Conservation (phyloP, 1,284 basidiomycete species). For the Naganishia liquefaciens region DNA sequence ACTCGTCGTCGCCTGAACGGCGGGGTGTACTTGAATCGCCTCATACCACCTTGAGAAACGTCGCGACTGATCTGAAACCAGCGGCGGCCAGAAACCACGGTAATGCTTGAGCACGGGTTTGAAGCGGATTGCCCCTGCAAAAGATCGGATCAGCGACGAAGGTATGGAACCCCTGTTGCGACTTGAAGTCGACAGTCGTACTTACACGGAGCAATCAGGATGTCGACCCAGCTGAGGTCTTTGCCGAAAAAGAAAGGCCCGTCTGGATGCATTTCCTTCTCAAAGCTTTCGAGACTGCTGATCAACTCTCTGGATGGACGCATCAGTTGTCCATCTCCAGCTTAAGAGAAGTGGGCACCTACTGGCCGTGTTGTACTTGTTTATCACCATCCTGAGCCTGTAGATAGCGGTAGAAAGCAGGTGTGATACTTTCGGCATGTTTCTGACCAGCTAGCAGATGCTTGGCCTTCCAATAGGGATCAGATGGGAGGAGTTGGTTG, state of each 20-base stretch:
- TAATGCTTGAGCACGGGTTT: slow-evolving; percentile 69
- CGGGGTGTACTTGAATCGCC: slow-evolving; percentile 63
- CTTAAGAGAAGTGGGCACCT: background rate
- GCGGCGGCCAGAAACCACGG: slow-evolving; percentile 61
- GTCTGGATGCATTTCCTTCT: slow-evolving; percentile 62
- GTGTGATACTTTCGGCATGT: slow-evolving; percentile 65
- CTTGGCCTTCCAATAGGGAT: slow-evolving; percentile 69
- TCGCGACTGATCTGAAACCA: slow-evolving; percentile 53
- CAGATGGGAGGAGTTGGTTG: slow-evolving; percentile 42
- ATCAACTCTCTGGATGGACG: slow-evolving; percentile 57
- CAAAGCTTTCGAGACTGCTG: slow-evolving; percentile 61
- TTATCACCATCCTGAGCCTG: slow-evolving; percentile 67
- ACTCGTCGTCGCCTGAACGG: slow-evolving; percentile 69
- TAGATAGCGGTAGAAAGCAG: slow-evolving; percentile 74
- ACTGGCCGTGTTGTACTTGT: slow-evolving; percentile 61
- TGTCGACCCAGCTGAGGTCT: slow-evolving; percentile 66
- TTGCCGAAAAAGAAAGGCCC: slow-evolving; percentile 64
- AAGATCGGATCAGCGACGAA: background rate
- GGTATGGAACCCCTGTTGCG: background rate
- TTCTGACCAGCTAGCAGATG: slow-evolving; percentile 68
- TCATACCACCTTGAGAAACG: slow-evolving; percentile 62
- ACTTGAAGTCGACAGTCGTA: slow-evolving; percentile 23
- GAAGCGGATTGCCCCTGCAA: slow-evolving; percentile 66
- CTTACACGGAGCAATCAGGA: slow-evolving; percentile 74
- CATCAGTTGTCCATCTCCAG: background rate